phyloP scores from a whole-genome alignment of 768 basidiomycete species.

The Hypsizygus marmoreus region DNA sequence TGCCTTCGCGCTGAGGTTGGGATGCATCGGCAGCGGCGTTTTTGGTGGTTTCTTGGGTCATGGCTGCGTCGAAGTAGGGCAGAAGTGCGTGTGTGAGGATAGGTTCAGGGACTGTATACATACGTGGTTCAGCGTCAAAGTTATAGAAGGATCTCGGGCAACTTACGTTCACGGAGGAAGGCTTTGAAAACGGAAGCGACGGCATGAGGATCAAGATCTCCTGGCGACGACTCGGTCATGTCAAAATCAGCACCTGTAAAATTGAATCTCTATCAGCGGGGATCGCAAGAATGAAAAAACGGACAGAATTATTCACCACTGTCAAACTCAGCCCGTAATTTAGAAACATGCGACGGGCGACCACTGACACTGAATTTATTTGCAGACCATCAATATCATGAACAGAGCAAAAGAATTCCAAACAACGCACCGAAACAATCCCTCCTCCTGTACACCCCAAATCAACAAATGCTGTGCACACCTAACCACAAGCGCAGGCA shows the following conservation, averaged over 20 bases:
- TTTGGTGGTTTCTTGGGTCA: slow-evolving; percentile 52
- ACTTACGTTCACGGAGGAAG: slow-evolving; percentile 88
- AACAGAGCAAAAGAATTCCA: not conserved
- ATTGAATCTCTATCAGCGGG: slow-evolving; percentile 12
- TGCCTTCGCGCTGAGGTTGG: slow-evolving; percentile 15
- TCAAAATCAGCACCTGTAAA: slow-evolving; percentile 81
- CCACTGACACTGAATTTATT: slow-evolving; percentile 68
- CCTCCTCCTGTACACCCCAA: slow-evolving; percentile 88
- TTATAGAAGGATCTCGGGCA: slow-evolving; percentile 3
- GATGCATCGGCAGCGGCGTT: slow-evolving; percentile 17
- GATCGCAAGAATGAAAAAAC: slow-evolving; percentile 2
- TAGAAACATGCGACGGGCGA: slow-evolving; percentile 76
- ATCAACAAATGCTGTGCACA: slow-evolving; percentile 80
- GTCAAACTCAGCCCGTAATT: slow-evolving; percentile 80
- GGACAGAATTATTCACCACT: slow-evolving; percentile 43
- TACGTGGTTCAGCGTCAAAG: slow-evolving; percentile 4
- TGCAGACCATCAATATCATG: slow-evolving; percentile 11
- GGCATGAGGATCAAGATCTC: slow-evolving; percentile 92
- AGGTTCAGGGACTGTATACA: slow-evolving; percentile 73
- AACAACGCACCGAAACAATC: slow-evolving; percentile 71
- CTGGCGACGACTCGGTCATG: slow-evolving; percentile 73
- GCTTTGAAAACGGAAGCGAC: slow-evolving; percentile 93
- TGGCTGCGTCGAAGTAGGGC: slow-evolving; percentile 78
- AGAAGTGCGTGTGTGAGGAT: slow-evolving; percentile 74
- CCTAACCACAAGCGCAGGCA: slow-evolving; percentile 79